These are phyloP conservation scores for Xylaria bambusicola DNA, from an alignment of 495 filamentous ascomycete genomes.

Conservation along the genomic window DNA sequence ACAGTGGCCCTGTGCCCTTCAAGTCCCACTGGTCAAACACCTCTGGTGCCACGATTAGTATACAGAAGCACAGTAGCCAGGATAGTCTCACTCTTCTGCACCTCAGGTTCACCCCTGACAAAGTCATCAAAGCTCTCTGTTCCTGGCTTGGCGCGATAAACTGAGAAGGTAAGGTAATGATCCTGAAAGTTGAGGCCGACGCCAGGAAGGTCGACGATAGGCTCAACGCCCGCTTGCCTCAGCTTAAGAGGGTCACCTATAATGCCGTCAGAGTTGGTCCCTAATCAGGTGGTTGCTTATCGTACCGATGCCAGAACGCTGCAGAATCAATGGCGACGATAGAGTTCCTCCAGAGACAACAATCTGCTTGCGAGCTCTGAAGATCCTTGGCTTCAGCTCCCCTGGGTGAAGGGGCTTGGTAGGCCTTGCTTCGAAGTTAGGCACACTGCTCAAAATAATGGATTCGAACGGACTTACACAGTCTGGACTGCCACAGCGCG, in stretches of 20 bases:
- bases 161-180: slow-evolving; percentile 79
- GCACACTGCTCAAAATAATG: neutral
- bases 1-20: slow-evolving; percentile 75
- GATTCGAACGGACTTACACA: slow-evolving; percentile 32
- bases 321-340: slow-evolving; percentile 75
- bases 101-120: slow-evolving; percentile 68
- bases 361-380: slow-evolving; percentile 75
- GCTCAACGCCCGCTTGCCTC: slow-evolving; percentile 66
- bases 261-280: slow-evolving; percentile 17
- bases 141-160: slow-evolving; percentile 74
- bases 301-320: slow-evolving; percentile 66
- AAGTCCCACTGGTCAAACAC: slow-evolving; percentile 75
- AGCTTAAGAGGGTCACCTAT: slow-evolving; percentile 70
- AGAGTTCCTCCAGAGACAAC: slow-evolving; percentile 80
- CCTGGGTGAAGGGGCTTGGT: slow-evolving; percentile 44
- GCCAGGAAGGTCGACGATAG: slow-evolving; percentile 75
- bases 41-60: slow-evolving; percentile 27
- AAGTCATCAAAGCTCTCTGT: slow-evolving; percentile 83
- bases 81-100: slow-evolving; percentile 56
- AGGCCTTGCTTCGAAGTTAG: slow-evolving; percentile 29
- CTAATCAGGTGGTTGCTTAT: neutral
- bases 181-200: slow-evolving; percentile 85
- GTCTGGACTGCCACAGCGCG: slow-evolving; percentile 63
- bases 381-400: slow-evolving; percentile 55
- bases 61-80: neutral